Base-by-base conservation (phyloP, 2,329 filamentous ascomycete genomes). In the Alternaria dauci region DNA sequence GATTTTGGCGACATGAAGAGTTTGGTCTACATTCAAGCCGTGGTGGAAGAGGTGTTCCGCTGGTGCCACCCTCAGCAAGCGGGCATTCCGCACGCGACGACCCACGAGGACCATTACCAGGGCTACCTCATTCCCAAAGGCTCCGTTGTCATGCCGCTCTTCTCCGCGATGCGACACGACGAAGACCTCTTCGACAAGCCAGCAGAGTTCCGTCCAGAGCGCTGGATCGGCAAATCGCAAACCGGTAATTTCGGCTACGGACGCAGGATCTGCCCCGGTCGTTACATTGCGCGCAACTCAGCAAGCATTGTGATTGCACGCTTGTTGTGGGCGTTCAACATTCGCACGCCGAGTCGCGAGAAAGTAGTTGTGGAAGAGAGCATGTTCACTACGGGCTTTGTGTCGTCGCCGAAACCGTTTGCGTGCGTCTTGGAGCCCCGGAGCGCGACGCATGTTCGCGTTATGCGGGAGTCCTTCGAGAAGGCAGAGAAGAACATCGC, bases 301-400 rank as follows among this genome's bases (percentile, higher is more conserved):
- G 32, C 34, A 6, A 51, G 38, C 38, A 39, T 51, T 25, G 48
- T 32, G 5, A 26, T 39, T 6, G 32, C 32, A 9, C 20, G 32
- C 61, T 55, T 84, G 74, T 81, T 86, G 48, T 80, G 85, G 66
- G 83, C 83, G 0, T 84, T 84, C 23, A 82, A 85, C 55, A 75
- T 86, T 8, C 36, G 36, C 18, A 12, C 36, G 30, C 12, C 36
- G 18, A 12, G 55, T 52, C n/a, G 43, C 58, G 8, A 58, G 58
- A 9, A 30, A 61, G 1, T n/a, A 16, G 16, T 38, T 38, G 63
- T 77, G 1, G 66, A 74, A 20, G 67, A 72, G 42, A 62, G 62
- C 28, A 60, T 65, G 30, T 70, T 75, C 43, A 67, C 55, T 0
- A 60, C 61, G 0, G 71, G 63, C 0, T 69, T 76, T 32, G 60